Evolutionary conservation across 306 rosid genomes (phyloP), one percentile per base, ranked within the genome.

Genomic region (Benincasa hispida): DNA sequence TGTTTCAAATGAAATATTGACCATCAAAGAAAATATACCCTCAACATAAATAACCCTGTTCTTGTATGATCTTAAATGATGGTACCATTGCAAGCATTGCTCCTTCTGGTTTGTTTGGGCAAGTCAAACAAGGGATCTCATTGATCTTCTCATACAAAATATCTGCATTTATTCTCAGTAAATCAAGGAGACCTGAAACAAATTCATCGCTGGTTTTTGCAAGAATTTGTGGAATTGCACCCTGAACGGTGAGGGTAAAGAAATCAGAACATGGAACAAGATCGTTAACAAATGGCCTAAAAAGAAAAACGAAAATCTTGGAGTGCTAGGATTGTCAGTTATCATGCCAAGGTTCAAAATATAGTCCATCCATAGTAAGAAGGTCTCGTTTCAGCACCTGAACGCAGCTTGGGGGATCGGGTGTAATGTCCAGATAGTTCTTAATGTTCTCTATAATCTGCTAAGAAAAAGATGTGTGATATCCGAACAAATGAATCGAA

Each of bases 51-150:
- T 3, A 41, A 6, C 54, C 53, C 19, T 35, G 27, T 9, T 19
- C 28, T 9, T 65, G 50, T 35, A 65, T 35, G 5, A 48, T 66
- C 21, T 48, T 37, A 11, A 48, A n/a, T 30, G 39, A 17, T n/a
- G 12, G 27, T 77, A 88, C 92, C 88, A 84, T 70, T 45, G 83
- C 41, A 79, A 76, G 80, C 86, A 88, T 84, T 54, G 92, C 24
- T 57, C 92, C 92, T 69, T 84, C 85, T 30, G 86, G 86, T 82
- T 86, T 88, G 82, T 68, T 47, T 55, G 87, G 88, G 79, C 88
- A 86, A 61, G 79, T 65, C 11, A 86, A 63, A 77, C 83, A 81
- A 25, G 87, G 82, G 62, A 84, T 84, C 42, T 86, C 88, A 24
- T 72, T 81, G 8, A 88, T 76, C 72, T 45, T 83, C 3, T 72